Base-by-base conservation (phyloP, 2,329 filamentous ascomycete species). In the Biscogniauxia sp. region DNA sequence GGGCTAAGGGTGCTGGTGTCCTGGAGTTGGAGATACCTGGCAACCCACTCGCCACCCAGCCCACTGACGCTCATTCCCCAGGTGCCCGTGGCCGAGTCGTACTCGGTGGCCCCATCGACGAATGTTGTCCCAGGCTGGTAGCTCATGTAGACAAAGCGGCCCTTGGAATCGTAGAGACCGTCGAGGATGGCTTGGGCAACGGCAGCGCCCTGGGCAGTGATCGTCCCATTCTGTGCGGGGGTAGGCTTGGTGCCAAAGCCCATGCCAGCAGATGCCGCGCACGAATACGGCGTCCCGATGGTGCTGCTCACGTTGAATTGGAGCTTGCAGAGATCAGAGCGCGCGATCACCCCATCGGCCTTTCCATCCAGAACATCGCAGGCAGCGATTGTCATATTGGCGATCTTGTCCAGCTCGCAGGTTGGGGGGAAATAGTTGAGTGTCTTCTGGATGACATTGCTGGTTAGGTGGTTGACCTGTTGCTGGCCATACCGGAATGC, bases 321-420 rank as follows among this genome's bases (percentile, higher is more conserved):
- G 9, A 77, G 68, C 62, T 69, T 70, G 66, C 73, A 76, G n/a
- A 75, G 69, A 28, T 77, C 74, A 0, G 74, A 70, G 5, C 74
- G 69, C 20, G 71, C 65, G 51, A 87, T 76, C 4, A 86, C 81
- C 13, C 83, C 82, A 58, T 87, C 84, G 0, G 75, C 77, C 52
- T 76, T 76, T 5, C 84, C 84, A 58, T 87, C 84, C 5, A 87
- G 74, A 7, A 77, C 73, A 62, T 87, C 84, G 55, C 84, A 87
- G 41, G 78, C 78, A 1, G 74, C 73, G 53, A 86, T 84, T 5
- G 83, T 86, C 49, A 76, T 74, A 66, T 84, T 85, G 20, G 82
- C 76, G 53, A 85, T 76, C 62, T 77, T 78, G 41, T 77, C 70
- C 8, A 82, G 70, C 58, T 79, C 79, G 65, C 79, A 81, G 13